Base-by-base conservation (phyloP, 169 alveolate species). In the Cryptosporidium ubiquitum region DNA sequence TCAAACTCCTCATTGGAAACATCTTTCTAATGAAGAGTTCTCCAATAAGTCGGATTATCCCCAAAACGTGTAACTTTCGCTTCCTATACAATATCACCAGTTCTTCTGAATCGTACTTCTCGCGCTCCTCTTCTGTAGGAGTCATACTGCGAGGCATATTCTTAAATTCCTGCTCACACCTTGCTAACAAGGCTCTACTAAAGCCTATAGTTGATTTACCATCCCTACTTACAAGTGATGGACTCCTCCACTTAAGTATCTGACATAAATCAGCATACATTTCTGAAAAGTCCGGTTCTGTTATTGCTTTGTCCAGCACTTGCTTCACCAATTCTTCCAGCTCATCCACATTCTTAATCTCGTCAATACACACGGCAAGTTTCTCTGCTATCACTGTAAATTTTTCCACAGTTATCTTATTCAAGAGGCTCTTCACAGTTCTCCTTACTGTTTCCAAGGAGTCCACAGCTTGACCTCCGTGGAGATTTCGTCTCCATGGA, bases 211-310 rank as follows among this genome's bases (percentile, higher is more conserved):
- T 85, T 18, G 92, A 84, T 70, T 94, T 95, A 33, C 92, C 94
- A 39, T 84, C 93, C 37, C 79, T 91, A 14, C 37, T 55, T 23
- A 92, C 94, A 57, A 91, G 92, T n/a, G 92, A 91, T 29, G 95
- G 94, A 5, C 96, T 92, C 20, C 96, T 85, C 96, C 96, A 94
- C 84, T 75, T 89, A 37, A 94, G 91, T 18, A 95, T 92, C 91
- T 94, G 97, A 91, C 98, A 95, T 51, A 96, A 89, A 85, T 96
- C 98, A 0, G 98, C 96, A 70, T 96, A 96, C 98, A 96, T 96
- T 84, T 96, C 98, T 12, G 97, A 95, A 96, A 96, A 96, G 44
- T 96, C 97, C 40, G 97, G 98, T 70, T 95, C 98, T 58, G 93
- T 91, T 26, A 95, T 96, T 12, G 98, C 98, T 85, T 96, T 96